Percentiles rank a stretch among this genome's conserved stretches.
Evolutionary conservation across 2,329 filamentous ascomycete genomes (phyloP).

Genomic region (Magnaporthiopsis incrustans): DNA sequence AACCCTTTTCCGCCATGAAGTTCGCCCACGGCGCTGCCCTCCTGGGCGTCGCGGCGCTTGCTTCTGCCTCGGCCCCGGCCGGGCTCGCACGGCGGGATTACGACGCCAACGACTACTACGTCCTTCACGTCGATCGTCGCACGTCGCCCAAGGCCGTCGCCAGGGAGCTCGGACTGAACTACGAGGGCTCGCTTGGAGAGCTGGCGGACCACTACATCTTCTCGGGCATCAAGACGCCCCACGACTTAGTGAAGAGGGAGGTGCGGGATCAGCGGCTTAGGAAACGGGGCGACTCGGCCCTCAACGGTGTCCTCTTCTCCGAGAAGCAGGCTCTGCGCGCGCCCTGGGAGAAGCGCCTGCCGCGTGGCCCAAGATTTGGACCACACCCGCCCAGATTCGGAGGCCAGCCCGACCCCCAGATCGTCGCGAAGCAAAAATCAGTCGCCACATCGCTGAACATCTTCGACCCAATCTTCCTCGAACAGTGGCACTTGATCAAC

Average conservation of each 20-base stretch:
- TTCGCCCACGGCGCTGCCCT: slow-evolving; percentile 32
- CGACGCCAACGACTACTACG: slow-evolving; percentile 83
- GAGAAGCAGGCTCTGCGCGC: slow-evolving; percentile 59
- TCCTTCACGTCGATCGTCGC: slow-evolving; percentile 67
- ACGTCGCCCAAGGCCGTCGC: slow-evolving; percentile 64
- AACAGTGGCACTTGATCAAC: slow-evolving; percentile 96
- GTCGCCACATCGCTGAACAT: slow-evolving; percentile 66
- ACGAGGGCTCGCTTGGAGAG: slow-evolving; percentile 75
- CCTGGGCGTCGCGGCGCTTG: slow-evolving; percentile 44
- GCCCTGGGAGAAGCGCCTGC: slow-evolving; percentile 44
- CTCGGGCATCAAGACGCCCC: slow-evolving; percentile 55
- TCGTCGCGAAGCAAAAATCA: slow-evolving; percentile 48
- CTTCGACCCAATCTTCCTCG: slow-evolving; percentile 78
- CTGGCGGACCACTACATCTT: slow-evolving; percentile 81
- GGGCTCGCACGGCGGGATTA: slow-evolving; percentile 57
- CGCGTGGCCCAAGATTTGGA: slow-evolving; percentile 24
- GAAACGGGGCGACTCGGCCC: slow-evolving; percentile 53
- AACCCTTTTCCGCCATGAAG: slow-evolving; percentile 34
- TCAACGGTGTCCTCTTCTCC: slow-evolving; percentile 69
- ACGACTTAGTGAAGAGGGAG: slow-evolving; percentile 50
- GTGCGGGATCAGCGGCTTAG: slow-evolving; percentile 48
- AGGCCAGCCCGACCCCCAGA: slow-evolving; percentile 27
- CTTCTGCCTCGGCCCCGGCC: slow-evolving; percentile 25
- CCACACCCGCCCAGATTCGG: slow-evolving; percentile 10
- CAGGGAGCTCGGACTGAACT: slow-evolving; percentile 60